A percentile compares a stretch with the other conserved stretches of the same genome.
Conservation (phyloP, 2,329 filamentous ascomycete species). For the Penicillium sp. region DNA sequence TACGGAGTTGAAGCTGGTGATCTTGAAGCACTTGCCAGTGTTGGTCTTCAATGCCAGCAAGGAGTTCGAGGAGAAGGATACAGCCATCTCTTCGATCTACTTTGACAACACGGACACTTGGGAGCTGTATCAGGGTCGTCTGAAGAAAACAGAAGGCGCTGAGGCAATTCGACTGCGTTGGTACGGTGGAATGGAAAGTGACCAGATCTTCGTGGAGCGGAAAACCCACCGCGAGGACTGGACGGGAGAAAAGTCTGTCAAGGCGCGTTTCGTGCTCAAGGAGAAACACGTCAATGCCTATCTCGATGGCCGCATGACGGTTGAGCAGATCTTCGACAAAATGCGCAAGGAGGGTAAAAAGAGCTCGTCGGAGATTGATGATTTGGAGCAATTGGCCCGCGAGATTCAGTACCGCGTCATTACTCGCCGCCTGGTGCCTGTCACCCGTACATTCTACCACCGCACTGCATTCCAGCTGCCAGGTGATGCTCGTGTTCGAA, state of each 20-base stretch:
- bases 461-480: constrained; percentile 96
- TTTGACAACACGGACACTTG: constrained; percentile 93
- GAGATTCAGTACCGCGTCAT: constrained; percentile 94
- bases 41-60: constrained; percentile 97
- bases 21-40: constrained; percentile 94
- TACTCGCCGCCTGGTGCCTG: constrained; percentile 80
- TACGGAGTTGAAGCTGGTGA: constrained; percentile 95
- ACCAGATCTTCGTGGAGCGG: constrained; percentile 94
- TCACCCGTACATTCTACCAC: constrained; percentile 96
- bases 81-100: constrained; percentile 97
- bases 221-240: constrained; percentile 99
- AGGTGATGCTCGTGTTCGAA: constrained; percentile 91
- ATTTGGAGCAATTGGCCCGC: constrained; percentile 82
- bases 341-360: constrained; percentile 94
- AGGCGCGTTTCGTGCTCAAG: constrained; percentile 90
- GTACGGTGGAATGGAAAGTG: constrained; percentile 95
- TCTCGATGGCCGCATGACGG: constrained; percentile 78
- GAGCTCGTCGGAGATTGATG: constrained; percentile 80
- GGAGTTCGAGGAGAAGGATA: constrained; percentile 86
- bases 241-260: constrained; percentile 98
- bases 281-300: constrained; percentile 97
- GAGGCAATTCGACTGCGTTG: constrained; percentile 94
- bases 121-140: constrained; percentile 87
- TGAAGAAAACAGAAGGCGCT: constrained; percentile 97
- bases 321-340: constrained; percentile 91